Evolutionary conservation across 2,329 filamentous ascomycete genomes (phyloP), one percentile per base, ranked within the genome.

Genomic region (Stachybotrys elegans): DNA sequence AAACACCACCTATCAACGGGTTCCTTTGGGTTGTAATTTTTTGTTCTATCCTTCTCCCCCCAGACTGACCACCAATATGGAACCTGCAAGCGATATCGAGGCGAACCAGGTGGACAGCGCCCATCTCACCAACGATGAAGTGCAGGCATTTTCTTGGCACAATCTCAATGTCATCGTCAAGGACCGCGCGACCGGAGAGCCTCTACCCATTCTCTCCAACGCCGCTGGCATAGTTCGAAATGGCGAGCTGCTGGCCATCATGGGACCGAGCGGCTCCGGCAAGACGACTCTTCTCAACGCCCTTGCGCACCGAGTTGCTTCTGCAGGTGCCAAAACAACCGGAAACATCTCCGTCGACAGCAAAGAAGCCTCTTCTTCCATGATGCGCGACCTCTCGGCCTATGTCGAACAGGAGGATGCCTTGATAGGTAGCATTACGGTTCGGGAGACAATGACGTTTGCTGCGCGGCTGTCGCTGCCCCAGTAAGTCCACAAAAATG

Each of bases 361-460:
- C 22, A 60, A 57, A 3, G 56, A 65, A 4, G 66, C 81, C 4
- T 72, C 79, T 1, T 63, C 70, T 7, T 60, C 70, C 7, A 68
- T 69, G 0, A 84, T 92, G 52, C 78, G 80, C 16, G 72, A 78
- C 39, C 72, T 92, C 40, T 84, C 79, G 43, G 81, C 81, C 38
- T 94, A 90, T 57, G 89, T 94, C 19, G 89, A 95, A 68, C 89
- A 95, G 62, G 88, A 94, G 51, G 89, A 95, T 69, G 84, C 87
- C 1, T 72, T 94, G 12, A 85, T 92, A 41, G 89, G 88, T 5
- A 84, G 84, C 1, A 70, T 94, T 51, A 94, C 88, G 0, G 86
- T 92, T 8, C 73, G 77, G 22, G 89, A 94, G 68, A 94, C 88
- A 0, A 67, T 95, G 48, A 69, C 81, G 49, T 94, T 94, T 61